Conservation (phyloP, 164 flowering plant species). For the Aristolochia fimbriata region DNA sequence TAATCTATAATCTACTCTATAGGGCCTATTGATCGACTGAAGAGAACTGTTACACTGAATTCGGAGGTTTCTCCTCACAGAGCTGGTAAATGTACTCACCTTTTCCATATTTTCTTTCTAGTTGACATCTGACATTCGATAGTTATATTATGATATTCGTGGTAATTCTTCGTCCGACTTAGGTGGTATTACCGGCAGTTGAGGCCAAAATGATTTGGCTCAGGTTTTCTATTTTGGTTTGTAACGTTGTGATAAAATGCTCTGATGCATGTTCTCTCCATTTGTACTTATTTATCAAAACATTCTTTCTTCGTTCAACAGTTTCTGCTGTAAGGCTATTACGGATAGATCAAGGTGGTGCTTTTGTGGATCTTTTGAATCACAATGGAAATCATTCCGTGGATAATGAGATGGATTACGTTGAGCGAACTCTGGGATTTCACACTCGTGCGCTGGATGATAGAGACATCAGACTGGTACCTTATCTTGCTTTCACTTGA, state of each 20-base stretch:
- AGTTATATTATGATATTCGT: too few relatives aligned
- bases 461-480: slow-evolving; percentile 80
- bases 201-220: too few relatives aligned
- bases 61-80: slow-evolving; percentile 81
- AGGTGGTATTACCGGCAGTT: too few relatives aligned
- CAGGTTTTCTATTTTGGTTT: background rate
- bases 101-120: background rate
- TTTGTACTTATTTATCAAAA: background rate
- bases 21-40: background rate
- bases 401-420: slow-evolving; percentile 80
- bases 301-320: slow-evolving; percentile 5
- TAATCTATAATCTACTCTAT: background rate
- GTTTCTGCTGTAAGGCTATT: slow-evolving; percentile 88
- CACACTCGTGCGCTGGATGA: slow-evolving; percentile 66
- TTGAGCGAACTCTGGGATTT: slow-evolving; percentile 79
- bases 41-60: slow-evolving; percentile 29
- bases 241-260: background rate
- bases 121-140: background rate
- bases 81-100: slow-evolving; percentile 35
- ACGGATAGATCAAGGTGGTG: slow-evolving; percentile 86
- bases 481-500: background rate
- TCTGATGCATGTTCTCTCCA: background rate
- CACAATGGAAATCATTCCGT: slow-evolving; percentile 79
- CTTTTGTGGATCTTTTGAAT: slow-evolving; percentile 84
- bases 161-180: too few relatives aligned